phyloP scores from a whole-genome alignment of 805 yeast species.

The Blastobotrys americana region DNA sequence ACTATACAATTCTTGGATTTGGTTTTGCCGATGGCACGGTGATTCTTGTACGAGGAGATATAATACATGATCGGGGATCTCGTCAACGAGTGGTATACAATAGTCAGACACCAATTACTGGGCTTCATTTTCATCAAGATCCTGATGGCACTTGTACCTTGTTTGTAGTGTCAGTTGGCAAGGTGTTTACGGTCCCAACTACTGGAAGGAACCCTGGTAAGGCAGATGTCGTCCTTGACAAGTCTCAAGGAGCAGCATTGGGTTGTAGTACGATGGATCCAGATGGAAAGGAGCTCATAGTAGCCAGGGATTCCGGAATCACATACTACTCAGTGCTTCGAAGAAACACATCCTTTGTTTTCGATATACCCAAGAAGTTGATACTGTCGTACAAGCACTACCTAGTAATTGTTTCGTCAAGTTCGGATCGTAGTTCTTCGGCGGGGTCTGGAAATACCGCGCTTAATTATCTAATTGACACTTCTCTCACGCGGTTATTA shows the following conservation, averaged over 20 bases:
- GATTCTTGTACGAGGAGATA: conserved; percentile 76
- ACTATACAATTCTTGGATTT: conserved; percentile 57
- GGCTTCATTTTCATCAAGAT: conserved; percentile 47
- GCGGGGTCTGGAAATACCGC: conserved; percentile 12
- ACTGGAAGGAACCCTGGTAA: conserved; percentile 70
- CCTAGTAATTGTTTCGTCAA: conserved; percentile 52
- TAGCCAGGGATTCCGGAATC: conserved; percentile 58
- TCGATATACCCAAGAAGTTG: conserved; percentile 51
- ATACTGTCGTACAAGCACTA: conserved; percentile 45
- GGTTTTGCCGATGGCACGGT: conserved; percentile 85
- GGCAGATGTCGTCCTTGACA: conserved; percentile 44
- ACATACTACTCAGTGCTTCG: conserved; percentile 46
- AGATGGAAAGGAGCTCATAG: conserved; percentile 45
- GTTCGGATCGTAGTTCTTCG: conserved; percentile 25
- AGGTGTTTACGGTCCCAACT: conserved; percentile 63
- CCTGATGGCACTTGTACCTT: conserved; percentile 40
- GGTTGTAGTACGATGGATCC: conserved; percentile 35
- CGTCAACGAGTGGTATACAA: conserved; percentile 76
- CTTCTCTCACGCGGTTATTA: conserved; percentile 47
- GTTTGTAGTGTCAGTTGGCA: conserved; percentile 69
- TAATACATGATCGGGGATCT: conserved; percentile 81
- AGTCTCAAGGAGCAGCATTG: conserved; percentile 39
- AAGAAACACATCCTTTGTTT: conserved; percentile 40
- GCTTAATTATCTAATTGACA: conserved; percentile 17
- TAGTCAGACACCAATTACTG: conserved; percentile 74